Evolutionary conservation across 805 yeast genomes (phyloP).

Genomic region (Schizosaccharomyces cryophilus): DNA sequence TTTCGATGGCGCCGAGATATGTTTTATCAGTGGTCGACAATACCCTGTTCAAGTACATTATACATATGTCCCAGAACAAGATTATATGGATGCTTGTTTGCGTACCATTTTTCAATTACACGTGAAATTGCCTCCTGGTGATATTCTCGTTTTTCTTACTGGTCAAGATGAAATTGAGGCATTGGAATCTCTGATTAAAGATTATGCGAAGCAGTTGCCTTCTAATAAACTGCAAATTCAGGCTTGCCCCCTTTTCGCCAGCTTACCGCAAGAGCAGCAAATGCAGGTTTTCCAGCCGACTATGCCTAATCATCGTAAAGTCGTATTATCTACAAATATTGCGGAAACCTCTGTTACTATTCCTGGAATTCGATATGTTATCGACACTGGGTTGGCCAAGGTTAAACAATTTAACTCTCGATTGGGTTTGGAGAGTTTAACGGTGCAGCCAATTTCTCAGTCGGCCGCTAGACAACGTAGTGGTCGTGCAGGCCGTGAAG

Average conservation of each 20-base stretch:
- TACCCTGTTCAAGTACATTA: constrained; percentile 59
- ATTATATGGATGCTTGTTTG: constrained; percentile 56
- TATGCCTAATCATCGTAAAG: constrained; percentile 47
- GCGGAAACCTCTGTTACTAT: constrained; percentile 96
- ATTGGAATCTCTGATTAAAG: constrained; percentile 34
- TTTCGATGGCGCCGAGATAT: constrained; percentile 51
- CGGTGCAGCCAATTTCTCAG: constrained; percentile 78
- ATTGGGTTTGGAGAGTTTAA: constrained; percentile 60
- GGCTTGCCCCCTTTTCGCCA: constrained; percentile 77
- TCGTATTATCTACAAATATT: constrained; percentile 78
- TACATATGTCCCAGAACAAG: constrained; percentile 41
- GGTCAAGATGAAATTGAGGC: constrained; percentile 96
- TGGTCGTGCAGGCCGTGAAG: constrained; percentile 99
- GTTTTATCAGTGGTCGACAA: constrained; percentile 74
- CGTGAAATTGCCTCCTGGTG: constrained; percentile 61
- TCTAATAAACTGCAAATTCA: constrained; percentile 25
- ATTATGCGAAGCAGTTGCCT: constrained; percentile 4
- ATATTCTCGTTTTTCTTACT: constrained; percentile 72
- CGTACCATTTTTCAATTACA: constrained; percentile 59
- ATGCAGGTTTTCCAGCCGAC: constrained; percentile 49
- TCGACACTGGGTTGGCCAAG: constrained; percentile 80
- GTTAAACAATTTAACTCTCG: constrained; percentile 24
- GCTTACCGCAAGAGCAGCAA: constrained; percentile 68
- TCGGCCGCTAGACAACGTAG: constrained; percentile 88
- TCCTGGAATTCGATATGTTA: constrained; percentile 75